These are phyloP conservation scores for Nicotiana undulata DNA, from an alignment of 257 asterid species.

Conservation along the genomic window DNA sequence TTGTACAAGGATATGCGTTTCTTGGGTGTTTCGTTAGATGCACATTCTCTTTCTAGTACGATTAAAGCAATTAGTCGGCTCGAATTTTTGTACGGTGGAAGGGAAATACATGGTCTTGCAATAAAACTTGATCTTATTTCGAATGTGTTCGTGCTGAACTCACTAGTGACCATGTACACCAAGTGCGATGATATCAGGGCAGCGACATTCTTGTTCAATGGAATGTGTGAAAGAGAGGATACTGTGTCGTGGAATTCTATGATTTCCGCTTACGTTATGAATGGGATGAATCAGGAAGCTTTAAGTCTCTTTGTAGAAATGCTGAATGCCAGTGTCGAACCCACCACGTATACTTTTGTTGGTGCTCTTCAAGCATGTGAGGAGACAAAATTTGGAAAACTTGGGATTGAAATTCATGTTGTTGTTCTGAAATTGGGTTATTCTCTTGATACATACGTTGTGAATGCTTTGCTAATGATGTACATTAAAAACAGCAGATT, in stretches of 20 bases:
- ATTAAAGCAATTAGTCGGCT: slow-evolving; percentile 53
- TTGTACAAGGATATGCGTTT: slow-evolving; percentile 46
- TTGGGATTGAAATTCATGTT: slow-evolving; percentile 49
- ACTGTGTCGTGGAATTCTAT: slow-evolving; percentile 71
- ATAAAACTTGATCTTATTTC: slow-evolving; percentile 37
- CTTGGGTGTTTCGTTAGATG: slow-evolving; percentile 39
- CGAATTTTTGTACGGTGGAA: slow-evolving; percentile 31
- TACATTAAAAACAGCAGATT: slow-evolving; percentile 42
- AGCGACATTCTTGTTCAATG: slow-evolving; percentile 39
- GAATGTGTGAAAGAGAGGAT: slow-evolving; percentile 35
- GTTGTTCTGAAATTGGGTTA: slow-evolving; percentile 33
- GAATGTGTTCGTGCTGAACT: slow-evolving; percentile 45
- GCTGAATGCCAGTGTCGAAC: slow-evolving; percentile 33
- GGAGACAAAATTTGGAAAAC: slow-evolving; percentile 34
- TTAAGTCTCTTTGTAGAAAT: slow-evolving; percentile 40
- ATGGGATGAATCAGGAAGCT: slow-evolving; percentile 44
- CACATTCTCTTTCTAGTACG: slow-evolving; percentile 45
- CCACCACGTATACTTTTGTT: slow-evolving; percentile 65
- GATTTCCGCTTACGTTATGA: slow-evolving; percentile 42
- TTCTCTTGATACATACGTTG: slow-evolving; percentile 39
- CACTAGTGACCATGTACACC: slow-evolving; percentile 52
- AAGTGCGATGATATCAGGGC: slow-evolving; percentile 42
- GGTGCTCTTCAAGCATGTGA: slow-evolving; percentile 71
- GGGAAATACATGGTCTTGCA: slow-evolving; percentile 58
- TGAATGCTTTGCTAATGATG: slow-evolving; percentile 68